A percentile compares a stretch with the other conserved stretches of the same genome.
These are phyloP conservation scores for Penicillium occitanis DNA, from an alignment of 2,329 filamentous ascomycete species.

Conservation along the genomic window DNA sequence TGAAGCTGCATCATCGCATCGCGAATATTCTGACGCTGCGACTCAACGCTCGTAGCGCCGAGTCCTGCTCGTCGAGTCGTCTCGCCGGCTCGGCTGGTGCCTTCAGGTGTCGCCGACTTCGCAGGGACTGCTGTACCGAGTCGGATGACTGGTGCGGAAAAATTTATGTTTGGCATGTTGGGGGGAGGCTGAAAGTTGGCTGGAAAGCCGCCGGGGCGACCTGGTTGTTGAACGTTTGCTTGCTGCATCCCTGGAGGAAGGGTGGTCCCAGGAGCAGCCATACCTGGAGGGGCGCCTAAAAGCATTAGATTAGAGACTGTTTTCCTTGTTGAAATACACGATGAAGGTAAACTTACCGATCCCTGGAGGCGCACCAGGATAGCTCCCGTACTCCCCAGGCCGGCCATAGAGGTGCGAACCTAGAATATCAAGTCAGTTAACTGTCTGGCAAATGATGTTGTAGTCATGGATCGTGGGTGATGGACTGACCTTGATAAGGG, in stretches of 20 bases:
- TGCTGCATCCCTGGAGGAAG: constrained; percentile 76
- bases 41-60: constrained; percentile 64
- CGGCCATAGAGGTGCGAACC: constrained; percentile 64
- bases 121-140: constrained; percentile 71
- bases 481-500: constrained; percentile 43
- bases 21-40: constrained; percentile 64
- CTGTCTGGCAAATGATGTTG: background rate
- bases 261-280: constrained; percentile 75
- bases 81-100: constrained; percentile 47
- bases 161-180: constrained; percentile 97
- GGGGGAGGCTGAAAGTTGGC: constrained; percentile 82
- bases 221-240: constrained; percentile 70
- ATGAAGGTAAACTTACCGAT: constrained; percentile 62
- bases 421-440: constrained; percentile 21
- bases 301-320: constrained; percentile 15
- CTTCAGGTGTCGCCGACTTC: constrained; percentile 56
- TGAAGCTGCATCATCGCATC: constrained; percentile 71
- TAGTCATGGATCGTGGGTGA: background rate
- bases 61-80: constrained; percentile 56
- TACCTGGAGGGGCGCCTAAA: constrained; percentile 70
- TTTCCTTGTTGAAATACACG: background rate
- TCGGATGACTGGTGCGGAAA: constrained; percentile 93
- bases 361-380: constrained; percentile 74
- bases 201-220: constrained; percentile 77
- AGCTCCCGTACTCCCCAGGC: constrained; percentile 70